Percentiles rank a stretch among this genome's conserved stretches.
Evolutionary conservation across 495 filamentous ascomycete species (phyloP).

Genomic region (Aspergillus bridgeri): DNA sequence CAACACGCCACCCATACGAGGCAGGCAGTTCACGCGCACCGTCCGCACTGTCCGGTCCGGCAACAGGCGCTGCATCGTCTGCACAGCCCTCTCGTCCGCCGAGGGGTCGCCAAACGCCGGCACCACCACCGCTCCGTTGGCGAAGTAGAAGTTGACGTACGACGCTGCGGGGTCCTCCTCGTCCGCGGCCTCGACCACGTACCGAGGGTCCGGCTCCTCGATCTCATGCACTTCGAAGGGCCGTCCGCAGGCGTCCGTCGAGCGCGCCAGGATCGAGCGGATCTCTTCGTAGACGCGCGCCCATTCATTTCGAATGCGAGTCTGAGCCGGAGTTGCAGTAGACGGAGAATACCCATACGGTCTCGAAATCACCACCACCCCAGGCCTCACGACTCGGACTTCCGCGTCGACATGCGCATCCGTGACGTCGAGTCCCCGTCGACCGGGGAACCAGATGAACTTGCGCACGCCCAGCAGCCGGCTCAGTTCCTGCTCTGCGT

Average conservation of each 20-base stretch:
- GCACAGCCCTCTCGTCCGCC: constrained; percentile 25
- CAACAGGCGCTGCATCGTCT: constrained; percentile 21
- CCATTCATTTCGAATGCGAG: constrained; percentile 15
- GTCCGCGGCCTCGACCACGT: constrained; percentile 12
- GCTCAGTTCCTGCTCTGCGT: constrained; percentile 24
- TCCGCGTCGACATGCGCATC: constrained; percentile 36
- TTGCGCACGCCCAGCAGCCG: constrained; percentile 24
- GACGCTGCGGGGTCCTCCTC: constrained; percentile 26
- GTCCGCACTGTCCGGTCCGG: constrained; percentile 21
- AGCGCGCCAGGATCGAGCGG: constrained; percentile 17
- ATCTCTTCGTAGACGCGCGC: constrained; percentile 32
- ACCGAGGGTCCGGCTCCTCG: constrained; percentile 29
- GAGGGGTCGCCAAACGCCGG: constrained; percentile 31
- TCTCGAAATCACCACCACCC: constrained; percentile 30
- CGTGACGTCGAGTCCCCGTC: constrained; percentile 30
- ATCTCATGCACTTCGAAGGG: constrained; percentile 26
- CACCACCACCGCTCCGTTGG: constrained; percentile 32
- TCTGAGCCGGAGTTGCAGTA: neutral
- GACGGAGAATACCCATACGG: constrained; percentile 13
- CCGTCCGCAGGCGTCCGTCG: constrained; percentile 26
- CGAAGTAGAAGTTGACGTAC: constrained; percentile 39
- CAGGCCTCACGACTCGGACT: constrained; percentile 29
- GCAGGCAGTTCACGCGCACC: constrained; percentile 26
- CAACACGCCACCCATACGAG: constrained; percentile 30
- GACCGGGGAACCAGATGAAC: constrained; percentile 36